Conservation (phyloP, 1,284 basidiomycete genomes). For the Ustilago trichophora region DNA sequence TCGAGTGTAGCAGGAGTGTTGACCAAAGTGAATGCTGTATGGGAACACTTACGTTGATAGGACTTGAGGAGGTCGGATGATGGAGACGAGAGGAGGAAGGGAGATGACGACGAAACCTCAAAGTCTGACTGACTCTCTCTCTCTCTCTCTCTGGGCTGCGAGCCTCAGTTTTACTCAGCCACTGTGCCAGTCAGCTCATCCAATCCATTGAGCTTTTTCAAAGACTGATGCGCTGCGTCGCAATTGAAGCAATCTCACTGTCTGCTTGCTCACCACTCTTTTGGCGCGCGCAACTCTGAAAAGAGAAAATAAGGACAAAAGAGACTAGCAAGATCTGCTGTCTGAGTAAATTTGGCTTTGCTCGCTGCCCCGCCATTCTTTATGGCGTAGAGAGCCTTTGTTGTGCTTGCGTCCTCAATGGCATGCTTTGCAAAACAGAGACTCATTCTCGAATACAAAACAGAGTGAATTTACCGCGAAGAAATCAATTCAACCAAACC, state of each 20-base stretch:
- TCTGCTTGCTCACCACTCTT: not conserved
- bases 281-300: constrained; percentile 1
- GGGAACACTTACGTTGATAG: constrained; percentile 36
- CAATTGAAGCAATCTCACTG: too few relatives aligned
- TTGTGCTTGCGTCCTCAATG: too few relatives aligned
- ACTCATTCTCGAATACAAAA: too few relatives aligned
- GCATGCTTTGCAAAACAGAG: constrained; percentile 7
- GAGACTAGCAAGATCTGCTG: not conserved
- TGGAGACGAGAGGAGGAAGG: constrained; percentile 41
- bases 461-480: not conserved
- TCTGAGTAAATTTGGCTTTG: not conserved
- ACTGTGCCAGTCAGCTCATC: constrained; percentile 2
- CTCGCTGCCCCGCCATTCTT: too few relatives aligned
- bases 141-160: too few relatives aligned
- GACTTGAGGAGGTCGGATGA: constrained; percentile 47
- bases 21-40: constrained; percentile 3
- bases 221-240: too few relatives aligned
- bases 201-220: too few relatives aligned
- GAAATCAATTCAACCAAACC: not conserved
- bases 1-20: constrained; percentile 22
- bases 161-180: constrained; percentile 6
- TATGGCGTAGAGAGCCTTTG: too few relatives aligned
- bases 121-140: constrained; percentile 32
- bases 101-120: constrained; percentile 37
- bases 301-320: not conserved